phyloP scores from a whole-genome alignment of 2,329 filamentous ascomycete species.

The Blastomyces percursus region DNA sequence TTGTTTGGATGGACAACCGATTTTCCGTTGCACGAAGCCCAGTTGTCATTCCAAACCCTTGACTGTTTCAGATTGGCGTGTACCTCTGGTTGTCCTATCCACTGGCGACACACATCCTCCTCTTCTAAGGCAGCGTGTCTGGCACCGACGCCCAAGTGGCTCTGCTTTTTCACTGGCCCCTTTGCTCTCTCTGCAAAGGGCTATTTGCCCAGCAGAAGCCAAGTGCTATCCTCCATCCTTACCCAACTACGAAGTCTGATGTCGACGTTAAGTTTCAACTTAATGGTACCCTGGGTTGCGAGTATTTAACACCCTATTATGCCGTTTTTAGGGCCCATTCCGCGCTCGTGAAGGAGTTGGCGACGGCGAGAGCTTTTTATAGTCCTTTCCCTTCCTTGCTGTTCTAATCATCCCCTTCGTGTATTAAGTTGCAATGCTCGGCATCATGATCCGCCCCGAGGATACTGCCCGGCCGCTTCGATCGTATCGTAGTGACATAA shows the following conservation, averaged over 20 bases:
- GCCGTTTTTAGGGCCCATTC: conserved; percentile 7
- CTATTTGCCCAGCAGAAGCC: not conserved
- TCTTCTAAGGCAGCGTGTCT: not conserved
- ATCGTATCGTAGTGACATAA: conserved; percentile 22
- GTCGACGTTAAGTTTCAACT: not conserved
- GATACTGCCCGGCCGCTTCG: conserved; percentile 27
- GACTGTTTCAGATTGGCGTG: conserved; percentile 12
- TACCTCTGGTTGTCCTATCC: conserved; percentile 6
- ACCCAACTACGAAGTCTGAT: not conserved
- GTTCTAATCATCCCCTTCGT: conserved; percentile 3
- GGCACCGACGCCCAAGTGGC: not conserved
- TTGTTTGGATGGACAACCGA: not conserved
- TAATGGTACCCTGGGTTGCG: not conserved
- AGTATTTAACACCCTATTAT: conserved; percentile 9
- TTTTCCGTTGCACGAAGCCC: not conserved
- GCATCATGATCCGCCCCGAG: conserved; percentile 30
- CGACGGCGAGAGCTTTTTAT: conserved; percentile 4
- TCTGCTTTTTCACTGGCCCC: not conserved
- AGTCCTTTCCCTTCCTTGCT: not conserved
- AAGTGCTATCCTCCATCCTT: not conserved
- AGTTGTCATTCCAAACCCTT: conserved; percentile 8
- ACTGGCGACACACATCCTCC: conserved; percentile 2
- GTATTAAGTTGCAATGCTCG: conserved; percentile 18
- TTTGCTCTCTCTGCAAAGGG: not conserved
- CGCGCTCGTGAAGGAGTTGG: conserved; percentile 9